Base-by-base conservation (phyloP, 139 green algal genomes). In the Chlorokybus atmophyticus region DNA sequence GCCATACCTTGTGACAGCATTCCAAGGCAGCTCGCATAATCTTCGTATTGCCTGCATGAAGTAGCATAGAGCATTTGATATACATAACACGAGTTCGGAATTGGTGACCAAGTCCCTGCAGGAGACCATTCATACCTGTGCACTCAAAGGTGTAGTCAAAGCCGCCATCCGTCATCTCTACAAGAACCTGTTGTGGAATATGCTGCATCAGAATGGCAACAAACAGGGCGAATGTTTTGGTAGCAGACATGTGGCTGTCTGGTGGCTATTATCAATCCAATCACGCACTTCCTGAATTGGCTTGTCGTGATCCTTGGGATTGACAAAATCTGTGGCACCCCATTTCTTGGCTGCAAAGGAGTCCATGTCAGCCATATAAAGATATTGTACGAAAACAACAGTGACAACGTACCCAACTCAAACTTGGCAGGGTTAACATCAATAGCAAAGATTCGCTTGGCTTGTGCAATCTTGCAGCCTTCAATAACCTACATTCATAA, bases 11-110 rank as follows among this genome's bases (percentile, higher is more conserved):
- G 76, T 98, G 90, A 1, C 79, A 82, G 59, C 78, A 87, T 73
- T 99, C 92, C 29, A 98, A 75, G 0, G 92, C 92, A 0, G 83
- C 63, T 8, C 91, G 77, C 92, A 99, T 99, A 2, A 97, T 84
- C 26, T 86, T 53, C 14, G 88, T 79, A 52, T 87, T 93, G 40
- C 88, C 88, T n/a, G n/a, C n/a, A n/a, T n/a, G n/a, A n/a, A n/a
- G n/a, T n/a, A n/a, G n/a, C n/a, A n/a, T n/a, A n/a, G n/a, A n/a
- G n/a, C n/a, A n/a, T n/a, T n/a, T n/a, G n/a, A n/a, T n/a, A n/a
- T n/a, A n/a, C n/a, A n/a, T n/a, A n/a, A n/a, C n/a, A n/a, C n/a
- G n/a, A n/a, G n/a, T n/a, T n/a, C n/a, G n/a, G n/a, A n/a, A n/a
- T n/a, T n/a, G n/a, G n/a, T n/a, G n/a, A n/a, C n/a, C n/a, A n/a